Evolutionary conservation across 106 monocot genomes (phyloP).

Genomic region (Narthecium ossifragum): DNA sequence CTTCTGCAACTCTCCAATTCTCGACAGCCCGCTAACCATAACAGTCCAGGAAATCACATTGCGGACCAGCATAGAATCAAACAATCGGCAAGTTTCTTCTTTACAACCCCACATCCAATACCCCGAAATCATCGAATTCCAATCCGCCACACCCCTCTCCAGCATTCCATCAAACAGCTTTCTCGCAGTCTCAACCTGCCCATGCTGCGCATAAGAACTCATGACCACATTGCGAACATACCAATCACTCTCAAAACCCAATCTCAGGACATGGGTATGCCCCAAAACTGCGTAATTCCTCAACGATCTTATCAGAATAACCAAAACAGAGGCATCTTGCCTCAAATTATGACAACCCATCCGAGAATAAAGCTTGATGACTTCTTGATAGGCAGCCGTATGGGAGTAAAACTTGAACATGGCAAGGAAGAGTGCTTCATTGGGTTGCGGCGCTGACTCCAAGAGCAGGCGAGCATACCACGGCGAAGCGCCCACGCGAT

Average conservation of each 20-base stretch:
- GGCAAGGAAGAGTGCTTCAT: no score
- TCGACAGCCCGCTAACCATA: constrained; percentile 29
- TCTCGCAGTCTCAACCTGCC: background rate
- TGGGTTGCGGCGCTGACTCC: no score
- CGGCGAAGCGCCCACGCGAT: no score
- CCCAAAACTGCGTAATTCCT: background rate
- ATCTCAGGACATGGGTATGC: constrained; percentile 17
- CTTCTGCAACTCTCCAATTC: constrained; percentile 10
- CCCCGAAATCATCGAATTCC: constrained; percentile 25
- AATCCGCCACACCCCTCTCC: constrained; percentile 13
- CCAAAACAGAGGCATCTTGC: constrained; percentile 26
- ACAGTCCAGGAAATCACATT: constrained; percentile 31
- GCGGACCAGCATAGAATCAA: constrained; percentile 19
- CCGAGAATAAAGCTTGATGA: no score
- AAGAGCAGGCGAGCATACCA: no score
- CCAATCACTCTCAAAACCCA: constrained; percentile 10
- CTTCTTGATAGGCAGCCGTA: no score
- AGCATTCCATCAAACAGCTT: constrained; percentile 23
- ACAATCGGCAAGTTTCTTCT: constrained; percentile 6
- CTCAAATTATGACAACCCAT: no score
- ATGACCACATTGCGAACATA: constrained; percentile 28
- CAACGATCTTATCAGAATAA: constrained; percentile 9
- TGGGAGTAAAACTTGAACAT: background rate
- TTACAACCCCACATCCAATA: constrained; percentile 22
- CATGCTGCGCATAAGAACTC: constrained; percentile 17